Conservation (phyloP, 371 early-diverging fungal genomes). For the Mortierella polycephala region DNA sequence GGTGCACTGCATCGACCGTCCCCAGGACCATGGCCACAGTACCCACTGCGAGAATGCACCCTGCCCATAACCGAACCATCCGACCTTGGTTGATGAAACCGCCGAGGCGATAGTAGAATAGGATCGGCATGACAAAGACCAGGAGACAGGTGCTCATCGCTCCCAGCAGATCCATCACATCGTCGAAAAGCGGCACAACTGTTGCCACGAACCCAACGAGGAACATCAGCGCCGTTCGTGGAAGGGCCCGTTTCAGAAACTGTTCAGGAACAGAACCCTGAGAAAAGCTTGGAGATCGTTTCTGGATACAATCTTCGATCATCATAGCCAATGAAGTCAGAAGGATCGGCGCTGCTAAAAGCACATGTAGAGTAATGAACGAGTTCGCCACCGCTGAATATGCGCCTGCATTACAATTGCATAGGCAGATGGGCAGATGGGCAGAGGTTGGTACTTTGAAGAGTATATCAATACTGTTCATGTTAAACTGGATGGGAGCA, state of each 20-base stretch:
- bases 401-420: slow-evolving; percentile 7
- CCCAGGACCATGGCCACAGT: slow-evolving; percentile 74
- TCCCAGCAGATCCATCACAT: slow-evolving; percentile 79
- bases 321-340: slow-evolving; percentile 61
- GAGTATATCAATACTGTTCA: neutral
- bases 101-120: slow-evolving; percentile 72
- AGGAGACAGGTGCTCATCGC: slow-evolving; percentile 72
- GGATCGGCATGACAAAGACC: slow-evolving; percentile 76
- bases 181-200: slow-evolving; percentile 77
- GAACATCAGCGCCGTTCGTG: slow-evolving; percentile 60
- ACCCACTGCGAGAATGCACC: slow-evolving; percentile 65
- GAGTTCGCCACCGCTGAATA: slow-evolving; percentile 30
- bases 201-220: slow-evolving; percentile 61
- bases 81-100: slow-evolving; percentile 59
- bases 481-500: no score
- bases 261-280: slow-evolving; percentile 33
- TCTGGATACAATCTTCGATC: slow-evolving; percentile 29
- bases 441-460: neutral
- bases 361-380: slow-evolving; percentile 61
- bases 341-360: slow-evolving; percentile 65
- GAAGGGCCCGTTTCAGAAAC: slow-evolving; percentile 56
- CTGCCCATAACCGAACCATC: slow-evolving; percentile 58
- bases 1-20: slow-evolving; percentile 64
- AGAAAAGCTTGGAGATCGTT: slow-evolving; percentile 6
- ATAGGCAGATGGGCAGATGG: neutral